Evolutionary conservation across 148 eudicot genomes (phyloP).

Genomic region (Cornus florida): DNA sequence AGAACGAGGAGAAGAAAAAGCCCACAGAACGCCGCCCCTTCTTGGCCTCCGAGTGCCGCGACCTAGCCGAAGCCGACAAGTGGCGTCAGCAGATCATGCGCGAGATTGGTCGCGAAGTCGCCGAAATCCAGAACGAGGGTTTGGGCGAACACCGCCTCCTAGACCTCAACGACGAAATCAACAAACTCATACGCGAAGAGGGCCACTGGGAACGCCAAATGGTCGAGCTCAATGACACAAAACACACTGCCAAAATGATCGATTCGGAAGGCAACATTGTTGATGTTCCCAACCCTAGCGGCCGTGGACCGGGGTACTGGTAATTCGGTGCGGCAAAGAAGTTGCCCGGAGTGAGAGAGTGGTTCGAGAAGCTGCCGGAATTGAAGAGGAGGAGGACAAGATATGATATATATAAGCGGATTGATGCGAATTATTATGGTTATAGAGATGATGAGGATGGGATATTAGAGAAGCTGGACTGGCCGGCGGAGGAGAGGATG

Average conservation of each 20-base stretch:
- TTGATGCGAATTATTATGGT: slow-evolving; percentile 89
- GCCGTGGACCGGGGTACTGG: slow-evolving; percentile 83
- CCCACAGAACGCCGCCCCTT: slow-evolving; percentile 89
- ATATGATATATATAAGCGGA: slow-evolving; percentile 83
- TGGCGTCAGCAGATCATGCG: slow-evolving; percentile 93
- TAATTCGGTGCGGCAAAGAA: slow-evolving; percentile 96
- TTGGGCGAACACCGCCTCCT: slow-evolving; percentile 83
- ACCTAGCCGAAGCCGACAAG: slow-evolving; percentile 83
- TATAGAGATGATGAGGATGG: slow-evolving; percentile 96
- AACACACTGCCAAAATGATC: slow-evolving; percentile 77
- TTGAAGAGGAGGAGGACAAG: slow-evolving; percentile 81
- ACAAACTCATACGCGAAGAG: slow-evolving; percentile 73
- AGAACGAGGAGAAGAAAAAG: slow-evolving; percentile 79
- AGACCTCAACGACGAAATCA: slow-evolving; percentile 87
- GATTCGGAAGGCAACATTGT: slow-evolving; percentile 93
- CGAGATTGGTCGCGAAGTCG: slow-evolving; percentile 82
- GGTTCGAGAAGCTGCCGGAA: slow-evolving; percentile 95
- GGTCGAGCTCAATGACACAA: slow-evolving; percentile 68
- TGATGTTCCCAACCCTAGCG: slow-evolving; percentile 93
- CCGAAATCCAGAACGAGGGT: slow-evolving; percentile 92
- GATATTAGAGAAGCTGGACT: slow-evolving; percentile 67
- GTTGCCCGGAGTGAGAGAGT: slow-evolving; percentile 80
- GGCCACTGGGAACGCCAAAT: slow-evolving; percentile 85
- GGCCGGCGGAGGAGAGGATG: slow-evolving; percentile 72
- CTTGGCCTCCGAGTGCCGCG: slow-evolving; percentile 92